Percentiles rank a stretch among this genome's conserved stretches.
phyloP scores from a whole-genome alignment of 805 yeast species.

The Myxozyma udenii region DNA sequence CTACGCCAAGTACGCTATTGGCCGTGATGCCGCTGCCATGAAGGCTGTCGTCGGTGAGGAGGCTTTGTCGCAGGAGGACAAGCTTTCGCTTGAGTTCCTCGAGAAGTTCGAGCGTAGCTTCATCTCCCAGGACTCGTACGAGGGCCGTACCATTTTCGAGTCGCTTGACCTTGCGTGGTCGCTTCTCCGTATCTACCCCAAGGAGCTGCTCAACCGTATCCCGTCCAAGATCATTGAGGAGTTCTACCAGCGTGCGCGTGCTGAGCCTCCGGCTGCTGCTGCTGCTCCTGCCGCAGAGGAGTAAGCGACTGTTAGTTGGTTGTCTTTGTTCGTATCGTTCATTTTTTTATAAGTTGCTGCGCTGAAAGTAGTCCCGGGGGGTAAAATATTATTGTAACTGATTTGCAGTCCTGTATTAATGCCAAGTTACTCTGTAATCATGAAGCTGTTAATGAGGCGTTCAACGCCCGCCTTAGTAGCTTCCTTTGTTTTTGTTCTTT shows the following conservation, averaged over 20 bases:
- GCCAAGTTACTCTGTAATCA: too few species aligned
- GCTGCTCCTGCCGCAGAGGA: conserved; percentile 22
- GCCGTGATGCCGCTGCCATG: conserved; percentile 99
- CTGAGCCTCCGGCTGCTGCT: conserved; percentile 25
- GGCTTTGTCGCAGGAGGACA: conserved; percentile 96
- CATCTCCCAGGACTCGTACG: conserved; percentile 95
- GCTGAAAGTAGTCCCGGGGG: too few species aligned
- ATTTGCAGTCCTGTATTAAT: too few species aligned
- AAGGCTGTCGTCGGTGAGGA: conserved; percentile 99
- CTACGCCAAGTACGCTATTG: conserved; percentile 98
- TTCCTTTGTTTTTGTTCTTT: background rate
- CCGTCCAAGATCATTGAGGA: conserved; percentile 95
- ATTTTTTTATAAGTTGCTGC: too few species aligned
- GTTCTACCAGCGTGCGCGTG: conserved; percentile 64
- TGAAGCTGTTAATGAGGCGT: too few species aligned
- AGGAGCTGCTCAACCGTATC: conserved; percentile 96
- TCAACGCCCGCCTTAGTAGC: too few species aligned
- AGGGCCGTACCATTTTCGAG: conserved; percentile 90
- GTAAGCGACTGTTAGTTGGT: background rate
- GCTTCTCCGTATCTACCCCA: conserved; percentile 95
- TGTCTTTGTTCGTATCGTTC: too few species aligned
- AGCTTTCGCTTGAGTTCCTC: conserved; percentile 92
- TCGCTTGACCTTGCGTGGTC: conserved; percentile 98
- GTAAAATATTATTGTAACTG: too few species aligned
- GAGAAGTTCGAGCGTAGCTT: conserved; percentile 97